Conservation (phyloP, 1,139 yeast species). For the Yamadazyma sp. region DNA sequence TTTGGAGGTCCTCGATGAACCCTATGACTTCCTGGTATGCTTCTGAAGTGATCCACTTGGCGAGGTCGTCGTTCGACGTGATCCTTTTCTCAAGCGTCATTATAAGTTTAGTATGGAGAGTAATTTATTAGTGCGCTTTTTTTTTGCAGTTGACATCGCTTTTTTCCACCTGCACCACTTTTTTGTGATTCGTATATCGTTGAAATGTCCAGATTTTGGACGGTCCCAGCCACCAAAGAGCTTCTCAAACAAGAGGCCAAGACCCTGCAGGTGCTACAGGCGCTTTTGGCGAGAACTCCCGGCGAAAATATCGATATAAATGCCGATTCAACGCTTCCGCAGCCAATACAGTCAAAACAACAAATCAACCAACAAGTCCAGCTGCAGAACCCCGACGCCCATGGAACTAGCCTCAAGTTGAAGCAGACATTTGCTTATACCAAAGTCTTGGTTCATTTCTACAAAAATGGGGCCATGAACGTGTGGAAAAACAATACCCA, state of each 20-base stretch:
- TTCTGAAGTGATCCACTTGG: constrained; percentile 56
- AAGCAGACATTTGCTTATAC: constrained; percentile 41
- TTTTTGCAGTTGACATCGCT: no score
- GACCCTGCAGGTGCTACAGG: constrained; percentile 1
- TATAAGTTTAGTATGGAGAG: no score
- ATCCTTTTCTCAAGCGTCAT: constrained; percentile 54
- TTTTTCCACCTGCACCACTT: background rate
- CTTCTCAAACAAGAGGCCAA: background rate
- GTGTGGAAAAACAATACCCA: constrained; percentile 45
- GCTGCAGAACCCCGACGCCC: constrained; percentile 19
- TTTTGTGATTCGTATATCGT: no score
- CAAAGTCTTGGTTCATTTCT: constrained; percentile 44
- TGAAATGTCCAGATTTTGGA: constrained; percentile 7
- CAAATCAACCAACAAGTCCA: constrained; percentile 30
- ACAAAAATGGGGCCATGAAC: constrained; percentile 51
- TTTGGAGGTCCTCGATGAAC: constrained; percentile 61
- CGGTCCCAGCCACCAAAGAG: constrained; percentile 1
- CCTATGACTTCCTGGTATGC: constrained; percentile 51
- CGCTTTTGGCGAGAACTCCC: constrained; percentile 2
- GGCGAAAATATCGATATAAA: constrained; percentile 20
- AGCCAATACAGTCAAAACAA: constrained; percentile 29
- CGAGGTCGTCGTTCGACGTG: constrained; percentile 60
- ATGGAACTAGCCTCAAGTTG: constrained; percentile 23
- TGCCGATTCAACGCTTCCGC: constrained; percentile 41
- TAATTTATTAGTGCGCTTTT: no score